A percentile compares a stretch with the other conserved stretches of the same genome.
These are phyloP conservation scores for Dorcoceras hygrometricum DNA, from an alignment of 257 asterid species.

Conservation along the genomic window DNA sequence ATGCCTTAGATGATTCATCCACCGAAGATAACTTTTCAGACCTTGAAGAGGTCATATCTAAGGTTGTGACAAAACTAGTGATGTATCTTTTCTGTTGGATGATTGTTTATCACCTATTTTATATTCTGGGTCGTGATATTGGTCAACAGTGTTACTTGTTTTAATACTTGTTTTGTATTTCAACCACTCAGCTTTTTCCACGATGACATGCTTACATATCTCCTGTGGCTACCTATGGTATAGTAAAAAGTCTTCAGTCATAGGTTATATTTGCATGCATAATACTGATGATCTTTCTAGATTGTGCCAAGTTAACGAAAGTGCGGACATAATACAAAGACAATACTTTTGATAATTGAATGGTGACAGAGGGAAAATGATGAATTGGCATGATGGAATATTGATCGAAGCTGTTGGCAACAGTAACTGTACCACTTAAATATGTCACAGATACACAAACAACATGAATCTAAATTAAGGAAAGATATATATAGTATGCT, in stretches of 20 bases:
- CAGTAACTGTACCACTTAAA: not conserved
- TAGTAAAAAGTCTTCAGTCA: not conserved
- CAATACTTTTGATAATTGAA: not conserved
- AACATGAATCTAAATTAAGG: not conserved
- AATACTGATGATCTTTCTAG: not conserved
- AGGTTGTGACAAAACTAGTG: conserved; percentile 46
- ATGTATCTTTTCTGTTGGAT: conserved; percentile 22
- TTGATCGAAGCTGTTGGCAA: not conserved
- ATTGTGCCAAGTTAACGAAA: conserved; percentile 6
- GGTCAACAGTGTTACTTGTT: not conserved
- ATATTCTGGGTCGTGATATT: not conserved
- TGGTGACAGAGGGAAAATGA: conserved; percentile 2
- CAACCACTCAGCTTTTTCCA: not conserved
- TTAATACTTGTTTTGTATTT: not conserved
- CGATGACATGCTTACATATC: conserved; percentile 3
- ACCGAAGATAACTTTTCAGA: conserved; percentile 57
- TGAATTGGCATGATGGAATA: not conserved
- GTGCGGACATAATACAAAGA: not conserved
- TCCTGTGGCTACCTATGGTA: conserved; percentile 4
- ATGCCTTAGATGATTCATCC: conserved; percentile 62
- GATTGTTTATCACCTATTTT: conserved; percentile 6
- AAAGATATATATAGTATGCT: not conserved
- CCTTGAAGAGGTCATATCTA: conserved; percentile 64
- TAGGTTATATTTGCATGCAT: conserved; percentile 5
- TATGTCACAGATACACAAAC: not conserved